A percentile compares a stretch with the other conserved stretches of the same genome.
Evolutionary conservation across 805 yeast species (phyloP).

Genomic region (Saccharomycopsis lassenensis): DNA sequence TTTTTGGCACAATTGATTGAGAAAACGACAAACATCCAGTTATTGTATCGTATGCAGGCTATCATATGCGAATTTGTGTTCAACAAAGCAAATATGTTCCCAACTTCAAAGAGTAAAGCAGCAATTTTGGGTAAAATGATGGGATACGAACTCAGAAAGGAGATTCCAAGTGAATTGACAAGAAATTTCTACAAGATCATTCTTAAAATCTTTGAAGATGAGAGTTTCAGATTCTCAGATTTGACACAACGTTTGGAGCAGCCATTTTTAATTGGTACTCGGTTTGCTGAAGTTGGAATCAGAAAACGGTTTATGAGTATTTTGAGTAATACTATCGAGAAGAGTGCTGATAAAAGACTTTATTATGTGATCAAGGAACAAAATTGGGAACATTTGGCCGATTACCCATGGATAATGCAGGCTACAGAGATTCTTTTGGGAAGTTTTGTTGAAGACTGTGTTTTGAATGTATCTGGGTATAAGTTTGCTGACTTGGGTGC

Average conservation of each 20-base stretch:
- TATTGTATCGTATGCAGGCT: conserved; percentile 61
- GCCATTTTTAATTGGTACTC: conserved; percentile 89
- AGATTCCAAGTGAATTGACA: conserved; percentile 37
- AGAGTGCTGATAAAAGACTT: conserved; percentile 65
- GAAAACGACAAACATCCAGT: conserved; percentile 65
- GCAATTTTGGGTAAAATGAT: conserved; percentile 93
- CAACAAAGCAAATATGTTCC: conserved; percentile 60
- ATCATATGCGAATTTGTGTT: conserved; percentile 88
- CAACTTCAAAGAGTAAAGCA: conserved; percentile 93
- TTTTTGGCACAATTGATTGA: conserved; percentile 85
- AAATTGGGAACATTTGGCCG: conserved; percentile 92
- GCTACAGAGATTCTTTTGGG: conserved; percentile 82
- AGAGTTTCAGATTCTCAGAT: conserved; percentile 70
- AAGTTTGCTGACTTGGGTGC: conserved; percentile 39
- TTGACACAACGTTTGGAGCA: conserved; percentile 93
- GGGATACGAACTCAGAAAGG: conserved; percentile 74
- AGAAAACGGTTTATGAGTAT: conserved; percentile 72
- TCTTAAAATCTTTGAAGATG: conserved; percentile 78
- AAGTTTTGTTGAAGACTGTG: conserved; percentile 45
- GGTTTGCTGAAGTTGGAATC: conserved; percentile 62
- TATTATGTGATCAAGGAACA: conserved; percentile 84
- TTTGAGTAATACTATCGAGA: conserved; percentile 68
- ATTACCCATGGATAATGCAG: conserved; percentile 89
- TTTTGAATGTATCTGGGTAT: conserved; percentile 37
- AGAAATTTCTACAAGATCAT: conserved; percentile 78